Base-by-base conservation (phyloP, 2,329 filamentous ascomycete species). In the Xenoacremonium recifei region DNA sequence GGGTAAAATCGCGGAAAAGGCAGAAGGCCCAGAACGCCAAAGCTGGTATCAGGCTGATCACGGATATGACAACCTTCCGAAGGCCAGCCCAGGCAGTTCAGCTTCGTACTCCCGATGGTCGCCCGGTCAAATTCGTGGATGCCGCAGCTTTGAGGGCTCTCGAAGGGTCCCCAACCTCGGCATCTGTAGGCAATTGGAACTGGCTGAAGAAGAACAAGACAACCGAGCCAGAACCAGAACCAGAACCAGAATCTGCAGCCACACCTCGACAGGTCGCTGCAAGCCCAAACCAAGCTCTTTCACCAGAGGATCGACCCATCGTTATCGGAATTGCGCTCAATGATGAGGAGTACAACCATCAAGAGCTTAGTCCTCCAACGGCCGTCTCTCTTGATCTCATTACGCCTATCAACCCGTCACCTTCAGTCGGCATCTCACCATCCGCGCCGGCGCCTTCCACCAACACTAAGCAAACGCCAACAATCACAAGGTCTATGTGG, bases 291-390 rank as follows among this genome's bases (percentile, higher is more conserved):
- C 59, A 61, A 10, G 79, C 81, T 47, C 70, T 87, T 4, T 87
- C 85, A 12, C 85, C 85, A 0, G 78, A 76, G 44, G 81, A 85
- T 53, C 73, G 80, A n/a, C 82, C 82, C 2, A 89, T 89, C 45
- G 75, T 85, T 31, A 89, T 89, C 50, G 85, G 85, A 11, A 80
- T 89, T 37, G 76, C 79, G 12, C 68, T 89, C 34, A 78, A 84
- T 3, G 76, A 79, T 12, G 60, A 60, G 6, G 57, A 61, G 16
- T 46, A 55, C 10, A 46, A 45, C 29, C 48, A 42, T 21, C 54
- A 47, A 2, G 47, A 50, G 20, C 66, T 76, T 57, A 77, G 72
- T 42, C 76, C 76, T n/a, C 69, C 75, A 32, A 79, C 71, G 3
- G 69, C 71, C 13, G 61, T 66, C 7, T 56, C 70, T 19, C 64